phyloP scores from a whole-genome alignment of 2,329 filamentous ascomycete genomes.

The Claviceps humidiphila region DNA sequence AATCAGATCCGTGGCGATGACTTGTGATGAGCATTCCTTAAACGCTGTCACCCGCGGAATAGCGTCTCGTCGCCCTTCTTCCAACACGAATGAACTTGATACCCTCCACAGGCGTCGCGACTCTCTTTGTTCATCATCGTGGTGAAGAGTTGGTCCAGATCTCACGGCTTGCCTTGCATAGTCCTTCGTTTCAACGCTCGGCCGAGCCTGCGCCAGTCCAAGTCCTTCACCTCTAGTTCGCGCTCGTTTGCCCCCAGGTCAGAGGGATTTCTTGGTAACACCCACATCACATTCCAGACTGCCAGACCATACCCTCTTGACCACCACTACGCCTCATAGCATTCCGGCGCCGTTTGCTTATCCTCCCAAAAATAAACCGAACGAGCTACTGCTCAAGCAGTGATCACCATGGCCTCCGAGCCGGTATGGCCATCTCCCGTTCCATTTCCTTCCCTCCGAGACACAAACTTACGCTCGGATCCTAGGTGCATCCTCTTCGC shows the following conservation, averaged over 20 bases:
- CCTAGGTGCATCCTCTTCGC: constrained; percentile 61
- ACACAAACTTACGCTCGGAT: constrained; percentile 7
- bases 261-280: background rate
- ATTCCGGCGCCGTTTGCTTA: constrained; percentile 13
- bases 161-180: background rate
- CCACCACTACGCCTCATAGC: constrained; percentile 13
- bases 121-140: background rate
- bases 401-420: constrained; percentile 24
- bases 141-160: background rate
- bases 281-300: constrained; percentile 17
- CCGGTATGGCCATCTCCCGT: constrained; percentile 20
- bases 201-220: background rate
- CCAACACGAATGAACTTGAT: background rate
- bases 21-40: constrained; percentile 7
- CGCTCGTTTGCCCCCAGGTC: background rate
- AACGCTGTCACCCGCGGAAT: constrained; percentile 3
- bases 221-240: background rate
- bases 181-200: background rate
- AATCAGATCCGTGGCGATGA: constrained; percentile 3
- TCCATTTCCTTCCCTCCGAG: constrained; percentile 2
- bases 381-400: constrained; percentile 9
- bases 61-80: background rate
- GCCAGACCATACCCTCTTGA: constrained; percentile 1
- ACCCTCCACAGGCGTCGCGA: background rate
- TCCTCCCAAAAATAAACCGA: constrained; percentile 6